Conservation (phyloP, 2,329 filamentous ascomycete genomes). For the Colletotrichum sp. region DNA sequence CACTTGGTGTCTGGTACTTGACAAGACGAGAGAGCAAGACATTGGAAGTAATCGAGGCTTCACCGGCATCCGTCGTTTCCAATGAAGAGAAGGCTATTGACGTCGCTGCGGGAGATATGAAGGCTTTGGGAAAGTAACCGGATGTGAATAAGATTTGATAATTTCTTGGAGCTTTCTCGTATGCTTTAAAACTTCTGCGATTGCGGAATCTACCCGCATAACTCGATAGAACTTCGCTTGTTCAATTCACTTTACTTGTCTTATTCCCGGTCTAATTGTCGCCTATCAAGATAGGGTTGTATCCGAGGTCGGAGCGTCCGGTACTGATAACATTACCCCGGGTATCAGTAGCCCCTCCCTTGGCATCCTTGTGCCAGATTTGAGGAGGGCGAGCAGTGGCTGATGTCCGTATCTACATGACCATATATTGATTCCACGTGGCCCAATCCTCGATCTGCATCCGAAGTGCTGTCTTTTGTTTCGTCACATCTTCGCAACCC, state of each 20-base stretch:
- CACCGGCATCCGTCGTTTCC: not conserved
- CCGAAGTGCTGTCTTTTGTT: not conserved
- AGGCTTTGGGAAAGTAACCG: not conserved
- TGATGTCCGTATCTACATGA: not conserved
- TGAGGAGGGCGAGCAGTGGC: not conserved
- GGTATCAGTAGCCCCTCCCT: not conserved
- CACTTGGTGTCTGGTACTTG: not conserved
- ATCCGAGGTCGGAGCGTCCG: not conserved
- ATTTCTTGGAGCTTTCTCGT: not conserved
- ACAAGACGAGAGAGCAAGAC: not conserved
- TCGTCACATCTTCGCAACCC: not conserved
- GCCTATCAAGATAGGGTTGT: not conserved
- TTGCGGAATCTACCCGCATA: not conserved
- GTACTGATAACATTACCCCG: not conserved
- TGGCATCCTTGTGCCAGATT: not conserved
- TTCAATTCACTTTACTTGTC: not conserved
- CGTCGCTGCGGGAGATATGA: not conserved
- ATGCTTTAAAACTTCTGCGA: not conserved
- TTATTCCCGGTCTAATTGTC: not conserved
- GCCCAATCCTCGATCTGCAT: not conserved
- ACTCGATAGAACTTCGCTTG: not conserved
- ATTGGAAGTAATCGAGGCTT: not conserved
- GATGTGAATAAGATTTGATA: not conserved
- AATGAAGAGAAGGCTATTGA: not conserved
- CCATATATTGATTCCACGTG: not conserved